These are phyloP conservation scores for Dioscorea cayenensis DNA, from an alignment of 116 monocot species.

Conservation along the genomic window DNA sequence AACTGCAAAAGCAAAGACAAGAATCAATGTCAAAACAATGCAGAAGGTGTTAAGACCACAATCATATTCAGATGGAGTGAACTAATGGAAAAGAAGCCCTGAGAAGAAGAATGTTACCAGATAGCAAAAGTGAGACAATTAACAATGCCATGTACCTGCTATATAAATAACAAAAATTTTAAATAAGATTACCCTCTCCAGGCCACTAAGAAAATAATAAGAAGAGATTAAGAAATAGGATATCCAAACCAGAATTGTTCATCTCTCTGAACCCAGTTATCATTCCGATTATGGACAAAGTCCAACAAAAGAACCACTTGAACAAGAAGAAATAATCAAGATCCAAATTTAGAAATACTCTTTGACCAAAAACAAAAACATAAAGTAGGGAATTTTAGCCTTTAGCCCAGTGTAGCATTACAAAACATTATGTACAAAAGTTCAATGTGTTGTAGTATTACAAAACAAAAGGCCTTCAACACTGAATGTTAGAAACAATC, in stretches of 20 bases:
- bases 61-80: constrained; percentile 84
- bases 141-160: constrained; percentile 89
- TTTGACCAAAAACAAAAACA: constrained; percentile 26
- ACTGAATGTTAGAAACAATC: no score
- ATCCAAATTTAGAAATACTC: constrained; percentile 76
- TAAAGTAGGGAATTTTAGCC: neutral
- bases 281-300: constrained; percentile 94
- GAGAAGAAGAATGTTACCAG: constrained; percentile 78
- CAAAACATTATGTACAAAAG: no score
- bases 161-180: no score
- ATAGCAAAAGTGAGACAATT: constrained; percentile 81
- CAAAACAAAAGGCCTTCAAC: no score
- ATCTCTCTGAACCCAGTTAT: constrained; percentile 84
- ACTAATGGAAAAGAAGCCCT: constrained; percentile 88
- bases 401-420: no score
- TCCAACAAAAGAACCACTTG: constrained; percentile 91
- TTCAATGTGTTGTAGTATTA: no score
- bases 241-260: constrained; percentile 64
- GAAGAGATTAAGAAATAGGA: neutral
- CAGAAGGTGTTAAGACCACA: constrained; percentile 94
- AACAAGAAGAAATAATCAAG: constrained; percentile 86
- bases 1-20: constrained; percentile 80
- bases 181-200: no score
- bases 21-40: constrained; percentile 77
- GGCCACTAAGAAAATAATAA: neutral